Evolutionary conservation across 768 basidiomycete genomes (phyloP).

Genomic region (Russula emetica): DNA sequence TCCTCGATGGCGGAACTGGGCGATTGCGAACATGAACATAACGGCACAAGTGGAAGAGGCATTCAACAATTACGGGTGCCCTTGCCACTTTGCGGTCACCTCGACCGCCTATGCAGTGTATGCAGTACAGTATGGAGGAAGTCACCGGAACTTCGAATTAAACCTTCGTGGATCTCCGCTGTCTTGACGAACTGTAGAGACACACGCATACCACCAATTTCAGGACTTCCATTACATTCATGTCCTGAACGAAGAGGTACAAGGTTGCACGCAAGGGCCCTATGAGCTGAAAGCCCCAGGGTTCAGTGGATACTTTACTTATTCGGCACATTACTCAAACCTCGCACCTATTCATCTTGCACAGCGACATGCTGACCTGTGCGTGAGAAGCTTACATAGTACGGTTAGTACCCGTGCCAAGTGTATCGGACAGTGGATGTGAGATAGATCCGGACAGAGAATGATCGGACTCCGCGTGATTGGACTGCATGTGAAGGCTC

Average conservation of each 20-base stretch:
- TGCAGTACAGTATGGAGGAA: no score
- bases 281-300: background rate
- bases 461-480: background rate
- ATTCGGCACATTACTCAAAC: background rate
- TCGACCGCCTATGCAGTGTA: background rate
- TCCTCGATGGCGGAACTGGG: background rate
- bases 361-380: background rate
- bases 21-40: no score
- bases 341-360: background rate
- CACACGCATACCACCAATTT: background rate
- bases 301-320: background rate
- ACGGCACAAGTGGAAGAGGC: no score
- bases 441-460: background rate
- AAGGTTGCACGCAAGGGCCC: background rate
- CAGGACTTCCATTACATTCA: background rate
- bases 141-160: no score
- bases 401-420: background rate
- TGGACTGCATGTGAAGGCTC: background rate
- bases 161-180: background rate
- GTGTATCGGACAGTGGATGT: background rate
- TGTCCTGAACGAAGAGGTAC: background rate
- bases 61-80: background rate
- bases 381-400: background rate
- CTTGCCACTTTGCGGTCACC: background rate
- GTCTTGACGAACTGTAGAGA: background rate